phyloP scores from a whole-genome alignment of 75 land plant species.

The Chamaecyparis obtusa region DNA sequence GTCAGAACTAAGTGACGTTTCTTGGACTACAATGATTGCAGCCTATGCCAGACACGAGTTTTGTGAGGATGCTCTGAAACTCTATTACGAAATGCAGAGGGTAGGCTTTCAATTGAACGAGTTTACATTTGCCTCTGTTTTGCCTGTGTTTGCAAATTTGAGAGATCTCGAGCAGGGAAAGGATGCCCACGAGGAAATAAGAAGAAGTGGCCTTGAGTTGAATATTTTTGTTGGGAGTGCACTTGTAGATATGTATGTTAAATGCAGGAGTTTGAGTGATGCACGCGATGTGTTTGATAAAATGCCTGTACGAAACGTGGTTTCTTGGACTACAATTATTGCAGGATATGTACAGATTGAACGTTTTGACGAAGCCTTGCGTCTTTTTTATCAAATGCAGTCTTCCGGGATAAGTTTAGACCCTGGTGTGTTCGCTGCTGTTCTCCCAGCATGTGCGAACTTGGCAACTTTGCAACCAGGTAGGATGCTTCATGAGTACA shows the following conservation, averaged over 20 bases:
- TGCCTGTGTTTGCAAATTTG: constrained; percentile 25
- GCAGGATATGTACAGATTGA: constrained; percentile 23
- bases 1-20: not conserved
- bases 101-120: constrained; percentile 21
- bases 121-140: constrained; percentile 23
- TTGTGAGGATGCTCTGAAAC: constrained; percentile 26
- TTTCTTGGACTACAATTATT: constrained; percentile 37
- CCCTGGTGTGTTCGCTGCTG: constrained; percentile 10
- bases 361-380: not conserved
- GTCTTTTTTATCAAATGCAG: constrained; percentile 23
- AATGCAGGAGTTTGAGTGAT: constrained; percentile 17
- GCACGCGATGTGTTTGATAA: constrained; percentile 33
- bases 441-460: constrained; percentile 10
- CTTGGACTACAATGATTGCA: constrained; percentile 24
- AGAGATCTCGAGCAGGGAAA: constrained; percentile 18
- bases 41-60: constrained; percentile 13
- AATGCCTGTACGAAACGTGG: constrained; percentile 28
- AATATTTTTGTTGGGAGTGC: constrained; percentile 17
- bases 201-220: constrained; percentile 3
- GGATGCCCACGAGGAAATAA: constrained; percentile 19
- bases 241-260: constrained; percentile 31
- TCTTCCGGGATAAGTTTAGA: constrained; percentile 7
- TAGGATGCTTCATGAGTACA: constrained; percentile 13
- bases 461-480: constrained; percentile 11
- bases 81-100: constrained; percentile 21